A percentile compares a stretch with the other conserved stretches of the same genome.
Conservation (phyloP, 2,329 filamentous ascomycete species). For the Penicillium sp. region DNA sequence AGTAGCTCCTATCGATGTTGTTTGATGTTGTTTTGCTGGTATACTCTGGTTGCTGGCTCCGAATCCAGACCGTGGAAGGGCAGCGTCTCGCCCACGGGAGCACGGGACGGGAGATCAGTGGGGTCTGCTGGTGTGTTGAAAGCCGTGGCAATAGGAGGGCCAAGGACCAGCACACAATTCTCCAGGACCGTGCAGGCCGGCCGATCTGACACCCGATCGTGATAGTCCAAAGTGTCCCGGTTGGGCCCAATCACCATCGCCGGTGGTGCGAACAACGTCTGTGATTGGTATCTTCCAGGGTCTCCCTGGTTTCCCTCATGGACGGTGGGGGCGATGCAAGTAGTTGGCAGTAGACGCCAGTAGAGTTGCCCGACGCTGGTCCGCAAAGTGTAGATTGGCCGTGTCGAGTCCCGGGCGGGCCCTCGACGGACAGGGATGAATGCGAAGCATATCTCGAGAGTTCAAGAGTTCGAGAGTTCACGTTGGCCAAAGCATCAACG, state of each 20-base stretch:
- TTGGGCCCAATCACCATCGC: conserved; percentile 19
- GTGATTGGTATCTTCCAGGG: conserved; percentile 15
- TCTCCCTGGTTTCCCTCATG: conserved; percentile 9
- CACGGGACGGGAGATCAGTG: conserved; percentile 21
- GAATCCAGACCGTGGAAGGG: conserved; percentile 2
- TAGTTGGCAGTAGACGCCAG: not conserved
- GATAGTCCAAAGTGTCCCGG: conserved; percentile 11
- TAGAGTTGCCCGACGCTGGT: not conserved
- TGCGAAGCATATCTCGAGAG: conserved; percentile 1
- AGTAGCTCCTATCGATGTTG: too few species aligned
- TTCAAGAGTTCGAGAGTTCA: not conserved
- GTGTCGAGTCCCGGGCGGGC: not conserved
- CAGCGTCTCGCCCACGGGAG: not conserved
- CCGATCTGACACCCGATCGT: conserved; percentile 29
- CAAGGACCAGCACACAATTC: not conserved
- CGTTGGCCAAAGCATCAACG: not conserved
- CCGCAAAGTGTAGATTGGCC: not conserved
- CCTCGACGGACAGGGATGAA: conserved; percentile 7
- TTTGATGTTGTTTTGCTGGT: not conserved
- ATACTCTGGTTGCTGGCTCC: too few species aligned
- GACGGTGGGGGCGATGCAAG: conserved; percentile 20
- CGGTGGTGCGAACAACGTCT: conserved; percentile 6
- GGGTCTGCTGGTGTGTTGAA: not conserved
- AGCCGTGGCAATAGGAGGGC: conserved; percentile 20
- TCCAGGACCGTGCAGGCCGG: conserved; percentile 17